Evolutionary conservation across 1,284 basidiomycete genomes (phyloP), one percentile per base, ranked within the genome.

Genomic region (Volvariella surrecta): DNA sequence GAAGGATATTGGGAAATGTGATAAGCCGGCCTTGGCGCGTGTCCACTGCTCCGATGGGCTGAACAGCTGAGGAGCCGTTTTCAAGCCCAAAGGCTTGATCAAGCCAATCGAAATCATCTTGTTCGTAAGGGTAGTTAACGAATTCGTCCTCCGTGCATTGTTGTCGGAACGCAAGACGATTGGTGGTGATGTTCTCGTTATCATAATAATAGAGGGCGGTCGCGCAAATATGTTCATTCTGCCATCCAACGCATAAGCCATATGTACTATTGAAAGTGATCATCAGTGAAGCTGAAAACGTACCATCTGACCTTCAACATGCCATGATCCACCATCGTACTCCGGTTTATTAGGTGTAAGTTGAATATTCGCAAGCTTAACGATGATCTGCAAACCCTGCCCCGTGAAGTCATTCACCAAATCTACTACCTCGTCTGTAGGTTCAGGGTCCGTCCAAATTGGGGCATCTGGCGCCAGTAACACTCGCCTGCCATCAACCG

Each of bases 1-100:
- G 69, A 34, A 64, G 62, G 32, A 66, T 54, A 46, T 71, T 72
- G 0, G 68, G 68, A 50, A 68, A 70, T 0, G 59, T 58, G 35
- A 70, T 50, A 16, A 60, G 52, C 11, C 66, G 58, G 0, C 60
- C 60, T 46, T 58, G 48, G 2, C 45, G 49, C 1, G 63, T 68
- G 6, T 50, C 41, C 16, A 66, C 52, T 1, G 49, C 44, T 3
- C 67, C 66, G 19, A 63, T 42, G 22, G 58, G 39, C 44, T 66
- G 63, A 1, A 59, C 44, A 1, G 42, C 43, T 0, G 48, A 24
- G 0, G 30, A 45, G 4, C 42, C 13, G 10, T 48, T 19, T 7
- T 48, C 17, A 18, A 51, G 50, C 16, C 52, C 50, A 47, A 53
- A 64, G 3, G 59, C 37, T 2, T 42, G 44, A 1, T 45, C 13